Base-by-base conservation (phyloP, 768 basidiomycete genomes). In the Boletales sp. region DNA sequence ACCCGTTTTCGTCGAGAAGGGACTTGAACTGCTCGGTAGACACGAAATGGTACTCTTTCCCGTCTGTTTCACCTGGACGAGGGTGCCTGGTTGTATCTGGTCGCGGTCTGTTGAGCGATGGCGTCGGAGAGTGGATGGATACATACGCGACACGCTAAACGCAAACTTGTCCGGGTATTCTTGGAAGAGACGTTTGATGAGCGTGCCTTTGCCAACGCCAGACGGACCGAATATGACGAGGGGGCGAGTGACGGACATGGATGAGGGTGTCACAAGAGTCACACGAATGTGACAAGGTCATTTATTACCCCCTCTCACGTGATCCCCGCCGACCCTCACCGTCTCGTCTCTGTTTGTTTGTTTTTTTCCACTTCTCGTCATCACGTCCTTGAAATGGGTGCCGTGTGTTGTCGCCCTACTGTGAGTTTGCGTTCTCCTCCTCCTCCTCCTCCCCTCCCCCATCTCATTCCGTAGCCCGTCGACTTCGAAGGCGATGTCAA, bases 401-500 rank as follows among this genome's bases (percentile, higher is more conserved):
- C 84, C 53, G 79, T 87, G 37, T 93, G 90, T 67, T 93, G 90
- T 76, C 80, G 88, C 62, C 83, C 87, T 49, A 81, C 86, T 73
- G 90, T 88, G 44, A 56, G 78, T 65, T 31, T 14, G 18, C 38
- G 36, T 11, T 12, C 9, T 14, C 14, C 18, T 28, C 39, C 21
- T 30, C 32, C 41, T n/a, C 37, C 34, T 4, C 32, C 46, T 43
- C 37, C 18, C 38, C 34, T 12, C 15, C 34, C 25, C 36, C 45
- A 49, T 35, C 44, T 17, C 28, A 43, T 39, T 40, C 46, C 38
- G 55, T 34, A 95, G 90, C 90, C 90, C 56, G 87, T 94, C 70
- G 93, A 95, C 76, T 95, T 94, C 65, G 92, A 94, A 59, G 91
- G 89, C 57, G 92, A 95, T 55, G 87, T 93, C 65, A 95, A 92